A percentile compares a stretch with the other conserved stretches of the same genome.
Conservation (phyloP, 345 rosid genomes). For the Brassica juncea region DNA sequence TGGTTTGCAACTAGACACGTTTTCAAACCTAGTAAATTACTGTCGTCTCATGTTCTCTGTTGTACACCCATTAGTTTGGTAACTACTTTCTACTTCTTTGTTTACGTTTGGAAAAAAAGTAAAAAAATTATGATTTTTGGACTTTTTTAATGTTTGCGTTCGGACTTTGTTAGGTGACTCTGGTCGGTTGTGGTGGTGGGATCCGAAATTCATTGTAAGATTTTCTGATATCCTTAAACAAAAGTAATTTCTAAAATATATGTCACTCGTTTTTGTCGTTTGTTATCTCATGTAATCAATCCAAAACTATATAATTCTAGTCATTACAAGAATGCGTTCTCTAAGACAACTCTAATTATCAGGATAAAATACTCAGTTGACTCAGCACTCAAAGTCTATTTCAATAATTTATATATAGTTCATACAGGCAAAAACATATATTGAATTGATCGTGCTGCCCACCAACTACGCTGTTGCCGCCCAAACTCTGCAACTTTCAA, state of each 20-base stretch:
- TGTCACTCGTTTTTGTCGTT: conserved; percentile 33
- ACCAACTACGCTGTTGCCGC: conserved; percentile 12
- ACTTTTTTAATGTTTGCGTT: conserved; percentile 3
- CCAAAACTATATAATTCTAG: conserved; percentile 12
- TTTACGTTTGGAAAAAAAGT: not conserved
- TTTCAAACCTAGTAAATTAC: not conserved
- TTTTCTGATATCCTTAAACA: conserved; percentile 11
- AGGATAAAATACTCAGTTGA: conserved; percentile 12
- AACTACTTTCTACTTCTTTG: not conserved
- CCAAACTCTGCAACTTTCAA: conserved; percentile 23
- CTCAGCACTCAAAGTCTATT: conserved; percentile 3
- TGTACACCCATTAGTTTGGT: not conserved
- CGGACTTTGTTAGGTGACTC: conserved; percentile 9
- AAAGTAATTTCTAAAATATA: conserved; percentile 3
- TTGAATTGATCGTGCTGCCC: conserved; percentile 16
- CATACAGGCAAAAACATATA: not conserved
- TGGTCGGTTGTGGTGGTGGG: conserved; percentile 39
- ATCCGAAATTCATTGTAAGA: conserved; percentile 14
- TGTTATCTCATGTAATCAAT: conserved; percentile 20
- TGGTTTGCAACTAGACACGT: conserved; percentile 4
- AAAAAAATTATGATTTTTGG: not conserved
- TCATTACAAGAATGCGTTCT: conserved; percentile 14
- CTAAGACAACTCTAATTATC: not conserved
- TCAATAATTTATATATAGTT: not conserved
- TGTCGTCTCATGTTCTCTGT: conserved; percentile 11